Conservation (phyloP, 805 yeast genomes). For the Yarrowia divulgata region DNA sequence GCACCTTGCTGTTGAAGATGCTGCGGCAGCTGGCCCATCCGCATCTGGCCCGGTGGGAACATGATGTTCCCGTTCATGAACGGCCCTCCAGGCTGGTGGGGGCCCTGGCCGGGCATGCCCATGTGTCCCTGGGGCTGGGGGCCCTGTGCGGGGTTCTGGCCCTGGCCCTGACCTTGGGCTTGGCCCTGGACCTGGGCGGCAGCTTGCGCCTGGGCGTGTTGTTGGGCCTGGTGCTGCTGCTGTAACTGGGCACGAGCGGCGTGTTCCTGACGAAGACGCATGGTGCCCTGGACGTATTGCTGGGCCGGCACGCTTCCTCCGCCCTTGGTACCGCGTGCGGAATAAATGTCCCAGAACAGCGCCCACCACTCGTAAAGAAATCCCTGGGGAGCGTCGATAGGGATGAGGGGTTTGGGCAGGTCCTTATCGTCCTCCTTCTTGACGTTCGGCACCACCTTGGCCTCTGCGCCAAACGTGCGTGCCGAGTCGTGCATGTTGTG, state of each 20-base stretch:
- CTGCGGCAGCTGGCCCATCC: slow-evolving; percentile 36
- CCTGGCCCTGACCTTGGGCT: slow-evolving; percentile 42
- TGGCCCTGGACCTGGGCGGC: slow-evolving; percentile 45
- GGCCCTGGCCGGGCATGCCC: slow-evolving; percentile 42
- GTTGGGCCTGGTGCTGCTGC: slow-evolving; percentile 46
- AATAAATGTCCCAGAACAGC: slow-evolving; percentile 91
- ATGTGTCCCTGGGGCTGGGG: slow-evolving; percentile 42
- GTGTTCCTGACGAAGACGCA: slow-evolving; percentile 52
- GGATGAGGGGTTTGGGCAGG: slow-evolving; percentile 45
- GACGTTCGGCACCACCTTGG: slow-evolving; percentile 59
- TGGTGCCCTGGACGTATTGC: slow-evolving; percentile 67
- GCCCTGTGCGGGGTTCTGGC: slow-evolving; percentile 43
- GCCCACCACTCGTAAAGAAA: slow-evolving; percentile 96
- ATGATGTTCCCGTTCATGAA: slow-evolving; percentile 31
- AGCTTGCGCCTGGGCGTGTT: slow-evolving; percentile 43
- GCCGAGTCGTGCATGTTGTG: slow-evolving; percentile 77
- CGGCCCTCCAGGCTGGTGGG: slow-evolving; percentile 41
- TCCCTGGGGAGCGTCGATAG: slow-evolving; percentile 84
- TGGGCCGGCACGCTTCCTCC: slow-evolving; percentile 66
- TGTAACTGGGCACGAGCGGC: slow-evolving; percentile 41
- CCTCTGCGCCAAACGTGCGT: slow-evolving; percentile 73
- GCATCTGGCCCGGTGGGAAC: slow-evolving; percentile 29
- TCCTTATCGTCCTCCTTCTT: slow-evolving; percentile 42
- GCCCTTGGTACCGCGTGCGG: slow-evolving; percentile 74
- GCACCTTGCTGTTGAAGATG: slow-evolving; percentile 38